These are phyloP conservation scores for Collybiopsis confluens DNA, from an alignment of 768 basidiomycete species.

Conservation along the genomic window DNA sequence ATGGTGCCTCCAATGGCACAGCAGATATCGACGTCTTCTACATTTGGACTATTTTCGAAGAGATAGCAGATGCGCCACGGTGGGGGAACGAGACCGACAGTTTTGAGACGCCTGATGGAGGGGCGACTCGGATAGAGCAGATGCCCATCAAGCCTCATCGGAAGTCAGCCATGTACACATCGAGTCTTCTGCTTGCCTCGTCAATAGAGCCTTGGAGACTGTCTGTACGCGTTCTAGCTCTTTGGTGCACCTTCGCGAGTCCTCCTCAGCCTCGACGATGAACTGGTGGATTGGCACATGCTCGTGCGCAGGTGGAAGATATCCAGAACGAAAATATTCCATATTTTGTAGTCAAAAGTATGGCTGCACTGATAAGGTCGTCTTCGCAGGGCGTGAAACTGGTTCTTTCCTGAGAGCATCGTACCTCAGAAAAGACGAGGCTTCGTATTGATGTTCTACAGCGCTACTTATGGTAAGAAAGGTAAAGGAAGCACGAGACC, in stretches of 20 bases:
- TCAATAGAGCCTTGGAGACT: not conserved
- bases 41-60: not conserved
- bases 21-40: not conserved
- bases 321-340: not conserved
- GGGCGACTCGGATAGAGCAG: not conserved
- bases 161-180: not conserved
- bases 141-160: not conserved
- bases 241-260: not conserved
- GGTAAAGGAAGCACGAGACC: too few relatives aligned
- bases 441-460: too few relatives aligned
- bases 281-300: not conserved
- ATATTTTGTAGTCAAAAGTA: too few relatives aligned
- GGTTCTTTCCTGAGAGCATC: too few relatives aligned
- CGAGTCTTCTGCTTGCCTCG: not conserved
- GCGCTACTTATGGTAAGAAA: too few relatives aligned
- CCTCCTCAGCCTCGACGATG: not conserved
- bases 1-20: too few relatives aligned
- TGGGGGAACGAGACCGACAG: not conserved
- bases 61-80: not conserved
- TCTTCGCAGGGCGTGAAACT: too few relatives aligned
- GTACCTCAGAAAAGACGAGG: too few relatives aligned
- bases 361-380: too few relatives aligned
- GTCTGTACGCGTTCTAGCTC: not conserved
- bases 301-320: not conserved
- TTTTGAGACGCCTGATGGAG: not conserved